Base-by-base conservation (phyloP, 1,284 basidiomycete genomes). In the Bondarzewia mesenterica region DNA sequence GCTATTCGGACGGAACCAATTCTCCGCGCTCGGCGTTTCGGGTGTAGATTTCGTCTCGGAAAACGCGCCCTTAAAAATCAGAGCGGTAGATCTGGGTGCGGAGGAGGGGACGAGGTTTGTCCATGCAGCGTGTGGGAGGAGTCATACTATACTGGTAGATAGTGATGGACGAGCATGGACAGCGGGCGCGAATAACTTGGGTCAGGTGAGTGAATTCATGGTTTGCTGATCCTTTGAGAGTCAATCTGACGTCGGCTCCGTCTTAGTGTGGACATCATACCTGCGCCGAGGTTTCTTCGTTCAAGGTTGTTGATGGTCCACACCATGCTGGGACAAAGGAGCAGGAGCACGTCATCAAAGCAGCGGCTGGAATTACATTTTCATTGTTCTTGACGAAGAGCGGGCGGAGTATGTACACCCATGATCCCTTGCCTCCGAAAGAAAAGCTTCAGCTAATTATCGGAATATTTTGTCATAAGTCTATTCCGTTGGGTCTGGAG, bases 401-500 rank as follows among this genome's bases (percentile, higher is more conserved):
- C 21, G 94, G 93, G 18, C 85, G 83, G 74, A 78, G 86, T 83
- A 56, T 40, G 63, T 60, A 18, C 39, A 27, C 36, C 0, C 40
- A 14, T 37, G 29, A 26, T 20, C 26, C 42, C 15, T 44, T n/a
- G n/a, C n/a, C n/a, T n/a, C 38, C 64, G 7, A 21, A 46, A 38
- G 48, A n/a, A 4, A 44, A 35, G 14, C 29, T 29, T 50, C 43
- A 22, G 48, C 21, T 46, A 32, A 39, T n/a, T 42, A 15, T 38
- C 21, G 44, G 6, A 32, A 25, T 15, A 15, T 26, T 43, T 15
- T 16, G 15, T 36, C 42, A 50, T 25, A 54, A 83, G 89, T 96
- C 2, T 97, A 88, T 60, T 78, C 91, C 0, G 84, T 91, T 54
- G 94, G 94, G 29, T 93, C 88, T 48, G 88, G 83, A n/a, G 92